These are phyloP conservation scores for Russula sp. DNA, from an alignment of 768 basidiomycete species.

Conservation along the genomic window DNA sequence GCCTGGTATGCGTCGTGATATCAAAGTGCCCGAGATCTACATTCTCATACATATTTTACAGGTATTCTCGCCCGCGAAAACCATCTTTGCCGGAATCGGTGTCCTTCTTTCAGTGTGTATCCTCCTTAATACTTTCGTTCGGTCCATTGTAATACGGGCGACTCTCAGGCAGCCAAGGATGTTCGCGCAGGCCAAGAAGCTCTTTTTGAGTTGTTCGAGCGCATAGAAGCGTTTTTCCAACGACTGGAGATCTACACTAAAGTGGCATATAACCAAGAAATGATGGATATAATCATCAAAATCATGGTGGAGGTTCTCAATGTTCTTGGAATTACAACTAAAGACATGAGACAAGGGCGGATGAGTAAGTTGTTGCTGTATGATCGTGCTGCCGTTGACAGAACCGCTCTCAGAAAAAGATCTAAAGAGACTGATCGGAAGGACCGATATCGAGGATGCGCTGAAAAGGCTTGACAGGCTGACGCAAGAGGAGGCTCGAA, in stretches of 20 bases:
- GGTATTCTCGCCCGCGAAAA: not conserved
- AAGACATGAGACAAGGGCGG: not conserved
- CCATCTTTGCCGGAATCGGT: not conserved
- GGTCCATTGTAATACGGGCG: not conserved
- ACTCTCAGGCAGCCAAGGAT: not conserved
- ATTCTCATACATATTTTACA: not conserved
- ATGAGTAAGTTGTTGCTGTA: not conserved
- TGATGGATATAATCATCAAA: not conserved
- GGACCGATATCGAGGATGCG: not conserved
- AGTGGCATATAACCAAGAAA: not conserved
- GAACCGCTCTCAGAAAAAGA: not conserved
- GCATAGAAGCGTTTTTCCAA: not conserved
- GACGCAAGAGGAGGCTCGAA: not conserved
- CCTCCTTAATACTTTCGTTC: not conserved
- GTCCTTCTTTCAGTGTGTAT: not conserved
- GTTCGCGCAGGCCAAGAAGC: not conserved
- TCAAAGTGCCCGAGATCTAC: no score
- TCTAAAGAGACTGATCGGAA: not conserved
- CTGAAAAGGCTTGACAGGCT: no score
- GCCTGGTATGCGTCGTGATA: not conserved
- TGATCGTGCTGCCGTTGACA: not conserved
- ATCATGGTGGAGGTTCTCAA: constrained; percentile 4
- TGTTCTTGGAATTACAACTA: constrained; percentile 1
- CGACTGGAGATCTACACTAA: not conserved
- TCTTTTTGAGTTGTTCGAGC: not conserved